Evolutionary conservation across 2,329 filamentous ascomycete species (phyloP).

Genomic region (Cryphonectria parasitica): DNA sequence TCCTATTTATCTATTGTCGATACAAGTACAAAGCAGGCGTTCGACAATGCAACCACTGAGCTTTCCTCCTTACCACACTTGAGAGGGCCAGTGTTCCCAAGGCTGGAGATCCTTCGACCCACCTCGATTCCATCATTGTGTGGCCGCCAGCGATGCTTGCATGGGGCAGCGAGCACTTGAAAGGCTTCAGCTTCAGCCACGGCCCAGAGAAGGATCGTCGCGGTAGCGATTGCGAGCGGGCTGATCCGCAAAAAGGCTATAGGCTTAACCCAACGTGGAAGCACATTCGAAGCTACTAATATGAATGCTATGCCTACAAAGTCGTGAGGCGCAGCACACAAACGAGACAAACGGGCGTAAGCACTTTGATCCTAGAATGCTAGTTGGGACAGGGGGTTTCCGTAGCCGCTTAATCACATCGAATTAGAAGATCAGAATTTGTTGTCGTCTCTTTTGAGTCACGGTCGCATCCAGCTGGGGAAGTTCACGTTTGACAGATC

Average conservation of each 20-base stretch:
- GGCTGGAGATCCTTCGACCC: conserved; percentile 9
- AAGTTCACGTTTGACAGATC: background rate
- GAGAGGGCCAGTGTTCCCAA: background rate
- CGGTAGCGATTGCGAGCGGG: background rate
- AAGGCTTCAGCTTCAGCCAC: conserved; percentile 2
- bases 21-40: background rate
- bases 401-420: too few species aligned
- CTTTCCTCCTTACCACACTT: background rate
- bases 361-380: background rate
- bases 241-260: background rate
- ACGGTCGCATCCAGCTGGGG: background rate
- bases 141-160: background rate
- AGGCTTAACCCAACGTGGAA: background rate
- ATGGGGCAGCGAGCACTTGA: background rate
- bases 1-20: background rate
- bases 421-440: too few species aligned
- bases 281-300: background rate
- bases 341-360: background rate
- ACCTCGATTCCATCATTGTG: background rate
- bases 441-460: background rate
- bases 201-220: too few species aligned
- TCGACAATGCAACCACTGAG: background rate
- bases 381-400: background rate
- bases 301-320: background rate
- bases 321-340: background rate